These are phyloP conservation scores for Magnaporthales sp. DNA, from an alignment of 2,329 filamentous ascomycete species.

Conservation along the genomic window DNA sequence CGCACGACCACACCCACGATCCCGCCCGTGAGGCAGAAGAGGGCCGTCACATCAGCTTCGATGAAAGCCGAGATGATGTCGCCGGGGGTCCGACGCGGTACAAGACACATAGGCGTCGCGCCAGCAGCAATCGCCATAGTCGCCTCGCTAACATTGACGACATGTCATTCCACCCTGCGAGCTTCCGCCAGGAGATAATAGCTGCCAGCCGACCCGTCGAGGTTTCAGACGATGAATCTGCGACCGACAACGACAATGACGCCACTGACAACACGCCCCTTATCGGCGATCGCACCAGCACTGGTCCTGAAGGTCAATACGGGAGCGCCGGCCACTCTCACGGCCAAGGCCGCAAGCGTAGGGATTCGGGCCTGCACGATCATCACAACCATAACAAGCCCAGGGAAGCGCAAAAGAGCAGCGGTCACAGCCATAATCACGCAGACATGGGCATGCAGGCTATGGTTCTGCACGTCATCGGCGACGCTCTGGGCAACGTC, in stretches of 20 bases:
- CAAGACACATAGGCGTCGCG: conserved; percentile 33
- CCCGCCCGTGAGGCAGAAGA: conserved; percentile 8
- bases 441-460: conserved; percentile 93
- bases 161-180: conserved; percentile 81
- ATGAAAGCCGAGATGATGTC: conserved; percentile 8
- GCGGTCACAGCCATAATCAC: conserved; percentile 67
- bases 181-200: conserved; percentile 88
- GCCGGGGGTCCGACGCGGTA: conserved; percentile 17
- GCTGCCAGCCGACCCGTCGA: conserved; percentile 61
- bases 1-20: conserved; percentile 20
- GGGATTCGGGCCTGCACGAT: conserved; percentile 51
- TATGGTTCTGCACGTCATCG: conserved; percentile 67
- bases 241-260: conserved; percentile 19
- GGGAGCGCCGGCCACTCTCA: not conserved
- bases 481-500: conserved; percentile 78
- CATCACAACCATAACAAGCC: conserved; percentile 74
- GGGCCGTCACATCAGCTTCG: conserved; percentile 11
- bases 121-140: conserved; percentile 40
- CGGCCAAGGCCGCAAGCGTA: conserved; percentile 20
- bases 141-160: conserved; percentile 60
- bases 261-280: conserved; percentile 28
- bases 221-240: conserved; percentile 33
- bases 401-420: conserved; percentile 57
- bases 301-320: not conserved
- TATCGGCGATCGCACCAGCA: conserved; percentile 13